Evolutionary conservation across 129 eudicot species (phyloP).

Genomic region (Solidago caesia): DNA sequence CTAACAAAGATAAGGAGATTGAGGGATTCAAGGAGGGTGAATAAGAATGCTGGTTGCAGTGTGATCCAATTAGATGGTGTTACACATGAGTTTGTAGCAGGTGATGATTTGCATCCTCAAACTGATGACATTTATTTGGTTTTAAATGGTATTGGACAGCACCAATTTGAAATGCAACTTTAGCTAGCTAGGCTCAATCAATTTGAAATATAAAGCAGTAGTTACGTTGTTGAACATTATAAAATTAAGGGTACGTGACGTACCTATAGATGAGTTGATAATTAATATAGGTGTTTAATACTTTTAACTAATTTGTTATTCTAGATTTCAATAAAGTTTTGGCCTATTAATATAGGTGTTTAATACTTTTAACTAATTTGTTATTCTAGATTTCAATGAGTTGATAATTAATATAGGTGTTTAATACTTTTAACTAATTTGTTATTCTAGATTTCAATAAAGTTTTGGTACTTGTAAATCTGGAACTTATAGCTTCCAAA

Average conservation of each 20-base stretch:
- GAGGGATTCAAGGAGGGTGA: slow-evolving; percentile 52
- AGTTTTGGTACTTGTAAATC: not conserved
- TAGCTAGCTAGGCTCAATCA: not conserved
- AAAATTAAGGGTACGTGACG: too few species aligned
- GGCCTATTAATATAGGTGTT: not conserved
- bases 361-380: not conserved
- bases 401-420: not conserved
- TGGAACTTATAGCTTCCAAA: not conserved
- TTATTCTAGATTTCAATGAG: not conserved
- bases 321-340: not conserved
- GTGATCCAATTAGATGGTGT: slow-evolving; percentile 59
- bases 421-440: not conserved
- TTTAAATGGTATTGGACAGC: slow-evolving; percentile 43
- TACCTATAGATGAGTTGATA: too few species aligned
- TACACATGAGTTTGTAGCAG: slow-evolving; percentile 64
- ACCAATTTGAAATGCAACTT: slow-evolving; percentile 41
- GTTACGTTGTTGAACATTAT: too few species aligned
- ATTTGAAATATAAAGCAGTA: not conserved
- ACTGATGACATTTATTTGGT: slow-evolving; percentile 46
- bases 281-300: not conserved
- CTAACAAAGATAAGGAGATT: slow-evolving; percentile 53
- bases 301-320: not conserved
- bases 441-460: not conserved
- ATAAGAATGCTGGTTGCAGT: slow-evolving; percentile 73
- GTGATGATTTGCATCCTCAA: slow-evolving; percentile 57